Base-by-base conservation (phyloP, 768 basidiomycete genomes). In the Amanita fuliginea region DNA sequence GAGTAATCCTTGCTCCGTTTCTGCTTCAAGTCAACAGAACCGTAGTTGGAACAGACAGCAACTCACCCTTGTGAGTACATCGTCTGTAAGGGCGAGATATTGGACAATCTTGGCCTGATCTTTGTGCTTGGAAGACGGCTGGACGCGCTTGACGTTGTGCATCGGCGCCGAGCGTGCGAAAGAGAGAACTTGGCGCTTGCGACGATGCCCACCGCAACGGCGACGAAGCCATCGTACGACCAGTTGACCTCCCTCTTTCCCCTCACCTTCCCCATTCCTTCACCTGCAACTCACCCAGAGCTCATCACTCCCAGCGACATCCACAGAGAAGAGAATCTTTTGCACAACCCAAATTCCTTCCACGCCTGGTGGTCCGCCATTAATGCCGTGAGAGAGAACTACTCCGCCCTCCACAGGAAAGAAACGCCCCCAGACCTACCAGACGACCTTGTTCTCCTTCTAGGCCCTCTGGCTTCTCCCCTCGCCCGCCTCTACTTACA, bases 281-380 rank as follows among this genome's bases (percentile, higher is more conserved):
- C 77, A 2, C 92, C 92, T 5, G 68, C 75, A 39, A 86, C 84
- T 0, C 80, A 93, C 59, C 76, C 87, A 6, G 71, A 82, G 52
- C 74, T 98, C 51, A 72, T 98, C 56, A 70, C 80, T 6, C 66
- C 78, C 35, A 74, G 78, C 46, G 92, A 97, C 64, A 62, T 96
- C 28, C 76, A 84, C 56, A 82, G 91, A 42, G 95, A 96, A 69
- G 95, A 98, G 65, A 94, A 98, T 67, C 77, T 98, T 6, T 70
- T 92, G 33, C 78, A 90, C 53, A 97, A 97, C 64, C 89, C 92
- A 8, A 75, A 77, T 32, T 95, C 92, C 30, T 92, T 95, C 64
- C 78, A 89, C 34, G 82, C 88, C 59, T 98, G 96, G 96, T 88
- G 91, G 80, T 70, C 82, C 1, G 88, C 91, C 55, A 85, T 98